Evolutionary conservation across 2,329 filamentous ascomycete genomes (phyloP), one percentile per base, ranked within the genome.

Genomic region (Ceratocystis papillata): DNA sequence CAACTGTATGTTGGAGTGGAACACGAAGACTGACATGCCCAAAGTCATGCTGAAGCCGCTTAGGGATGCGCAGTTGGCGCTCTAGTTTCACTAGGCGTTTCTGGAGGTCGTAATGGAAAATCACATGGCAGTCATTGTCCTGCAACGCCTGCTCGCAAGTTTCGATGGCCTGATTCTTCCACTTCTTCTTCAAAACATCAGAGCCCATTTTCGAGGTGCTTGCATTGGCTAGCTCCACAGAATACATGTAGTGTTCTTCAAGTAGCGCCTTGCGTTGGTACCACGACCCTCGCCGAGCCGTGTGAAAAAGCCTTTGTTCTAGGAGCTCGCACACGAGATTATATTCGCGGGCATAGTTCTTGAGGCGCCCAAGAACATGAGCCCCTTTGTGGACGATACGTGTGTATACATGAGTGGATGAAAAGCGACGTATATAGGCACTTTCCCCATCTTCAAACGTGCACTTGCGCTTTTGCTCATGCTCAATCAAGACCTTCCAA

Each of bases 71-170:
- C 5, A 97, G 79, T 45, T 84, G 83, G 72, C 86, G 93, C 75
- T 99, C 94, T 0, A 99, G 82, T 75, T 96, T 97, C 62, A 84
- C 82, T n/a, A 96, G 83, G 0, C 94, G 87, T 74, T 96, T 97
- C 74, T 97, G 93, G 5, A 99, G 78, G 72, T 97, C 93, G 72
- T 96, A 90, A 73, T 99, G 93, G 73, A 90, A 93, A 67, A 96
- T 94, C 28, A 96, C 76, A 75, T 99, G 94, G 67, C 93, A 96
- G 66, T 94, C 83, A 33, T 85, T 85, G 71, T 99, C 94, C 73
- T 96, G 87, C 0, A 99, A 80, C 0, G 90, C 94, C 50, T 83
- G 79, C 74, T 96, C 92, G 72, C 94, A 97, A 0, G 94, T 99
- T 6, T 79, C 77, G 3, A 89, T 79, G 0, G 94, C 90, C 22